Evolutionary conservation across 2,329 filamentous ascomycete species (phyloP).

Genomic region (Fusarium protoensiforme): DNA sequence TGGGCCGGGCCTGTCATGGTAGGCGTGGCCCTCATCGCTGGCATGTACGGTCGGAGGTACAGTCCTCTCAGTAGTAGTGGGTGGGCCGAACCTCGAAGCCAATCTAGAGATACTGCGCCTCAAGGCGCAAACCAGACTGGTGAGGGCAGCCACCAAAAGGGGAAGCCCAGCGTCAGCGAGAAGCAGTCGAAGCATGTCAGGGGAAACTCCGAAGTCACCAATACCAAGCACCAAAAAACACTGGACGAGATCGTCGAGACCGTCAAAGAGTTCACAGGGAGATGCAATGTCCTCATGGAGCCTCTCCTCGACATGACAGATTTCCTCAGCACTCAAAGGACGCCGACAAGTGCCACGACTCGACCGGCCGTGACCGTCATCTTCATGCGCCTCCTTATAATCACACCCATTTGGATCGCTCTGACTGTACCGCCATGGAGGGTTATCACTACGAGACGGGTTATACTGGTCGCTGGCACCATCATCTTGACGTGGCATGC

Average conservation of each 20-base stretch:
- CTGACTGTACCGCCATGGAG: slow-evolving; percentile 85
- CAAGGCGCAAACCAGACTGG: slow-evolving; percentile 26
- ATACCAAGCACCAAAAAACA: slow-evolving; percentile 87
- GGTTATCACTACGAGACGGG: slow-evolving; percentile 86
- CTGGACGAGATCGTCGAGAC: slow-evolving; percentile 97
- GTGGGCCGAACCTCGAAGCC: slow-evolving; percentile 66
- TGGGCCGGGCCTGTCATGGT: slow-evolving; percentile 86
- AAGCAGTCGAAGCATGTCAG: slow-evolving; percentile 54
- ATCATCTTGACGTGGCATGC: slow-evolving; percentile 93
- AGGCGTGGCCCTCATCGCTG: slow-evolving; percentile 81
- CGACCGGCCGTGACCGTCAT: slow-evolving; percentile 88
- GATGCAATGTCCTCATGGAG: slow-evolving; percentile 92
- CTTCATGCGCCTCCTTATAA: slow-evolving; percentile 87
- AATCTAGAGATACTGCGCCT: slow-evolving; percentile 43
- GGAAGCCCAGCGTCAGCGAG: slow-evolving; percentile 39
- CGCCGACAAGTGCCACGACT: slow-evolving; percentile 90
- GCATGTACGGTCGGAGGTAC: slow-evolving; percentile 92
- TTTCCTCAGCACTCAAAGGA: slow-evolving; percentile 90
- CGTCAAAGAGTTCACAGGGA: slow-evolving; percentile 86
- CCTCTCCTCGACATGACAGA: slow-evolving; percentile 90
- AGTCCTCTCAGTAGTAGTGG: slow-evolving; percentile 90
- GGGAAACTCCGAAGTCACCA: slow-evolving; percentile 67
- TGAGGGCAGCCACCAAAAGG: slow-evolving; percentile 40
- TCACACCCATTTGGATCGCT: slow-evolving; percentile 88
- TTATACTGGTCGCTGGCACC: slow-evolving; percentile 88